Conservation (phyloP, 164 flowering plant genomes). For the Umbilicus rupestris region DNA sequence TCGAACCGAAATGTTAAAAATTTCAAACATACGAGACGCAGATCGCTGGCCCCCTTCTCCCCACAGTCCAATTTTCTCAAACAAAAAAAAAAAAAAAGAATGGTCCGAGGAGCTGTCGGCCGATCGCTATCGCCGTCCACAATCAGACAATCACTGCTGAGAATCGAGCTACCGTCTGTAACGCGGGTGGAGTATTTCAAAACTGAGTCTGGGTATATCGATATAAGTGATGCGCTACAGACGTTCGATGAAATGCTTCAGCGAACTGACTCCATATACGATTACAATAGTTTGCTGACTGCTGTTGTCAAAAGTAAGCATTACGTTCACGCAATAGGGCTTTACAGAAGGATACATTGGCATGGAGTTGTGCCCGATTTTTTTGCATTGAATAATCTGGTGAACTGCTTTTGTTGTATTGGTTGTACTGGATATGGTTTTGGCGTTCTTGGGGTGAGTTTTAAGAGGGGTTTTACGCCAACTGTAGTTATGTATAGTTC, state of each 20-base stretch:
- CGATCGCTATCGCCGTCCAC: not conserved
- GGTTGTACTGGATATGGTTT: constrained; percentile 21
- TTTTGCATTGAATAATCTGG: constrained; percentile 23
- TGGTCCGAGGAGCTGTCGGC: not conserved
- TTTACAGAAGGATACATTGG: constrained; percentile 14
- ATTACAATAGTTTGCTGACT: not conserved
- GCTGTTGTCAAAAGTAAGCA: constrained; percentile 22
- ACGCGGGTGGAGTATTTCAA: not conserved
- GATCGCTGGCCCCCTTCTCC: not conserved
- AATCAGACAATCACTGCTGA: not conserved
- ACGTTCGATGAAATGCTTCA: not conserved
- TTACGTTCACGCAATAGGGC: constrained; percentile 15
- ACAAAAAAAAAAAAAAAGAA: not conserved
- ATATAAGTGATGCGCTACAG: not conserved
- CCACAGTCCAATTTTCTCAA: not conserved
- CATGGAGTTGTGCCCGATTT: constrained; percentile 19
- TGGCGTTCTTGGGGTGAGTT: constrained; percentile 22
- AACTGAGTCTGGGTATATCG: not conserved
- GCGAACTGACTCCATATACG: not conserved
- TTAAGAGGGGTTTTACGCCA: constrained; percentile 30
- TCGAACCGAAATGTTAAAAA: not conserved
- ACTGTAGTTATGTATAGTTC: constrained; percentile 24
- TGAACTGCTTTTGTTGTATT: constrained; percentile 29
- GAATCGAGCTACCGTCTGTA: not conserved
- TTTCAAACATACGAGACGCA: not conserved